Base-by-base conservation (phyloP, 352 stramenopile genomes). In the Phytophthora parvispora region DNA sequence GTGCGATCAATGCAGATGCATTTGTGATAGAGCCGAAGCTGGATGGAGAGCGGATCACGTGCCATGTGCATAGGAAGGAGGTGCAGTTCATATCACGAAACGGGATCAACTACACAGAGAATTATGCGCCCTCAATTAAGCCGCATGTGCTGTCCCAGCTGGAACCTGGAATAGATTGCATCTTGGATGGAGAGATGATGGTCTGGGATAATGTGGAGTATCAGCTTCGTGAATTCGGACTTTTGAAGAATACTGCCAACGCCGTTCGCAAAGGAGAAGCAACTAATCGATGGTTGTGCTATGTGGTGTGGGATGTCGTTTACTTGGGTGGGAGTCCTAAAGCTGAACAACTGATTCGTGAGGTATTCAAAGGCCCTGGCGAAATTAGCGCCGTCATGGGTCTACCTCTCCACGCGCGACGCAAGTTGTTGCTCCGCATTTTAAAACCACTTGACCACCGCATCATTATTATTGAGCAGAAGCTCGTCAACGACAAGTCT, bases 141-240 rank as follows among this genome's bases (percentile, higher is more conserved):
- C 81, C 87, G 12, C 78, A 94, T 53, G 66, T 97, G 29, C 54
- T 87, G 34, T 81, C 77, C 0, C 88, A 97, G 57, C 32, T 97
- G 20, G 64, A 83, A 15, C 45, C 63, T 31, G 83, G 78, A 13
- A 69, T 93, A 15, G 80, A 95, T 65, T 89, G 79, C 42, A 95
- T 97, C 31, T 72, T 97, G 10, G 90, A 97, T 43, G 90, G 90
- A 43, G 90, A 97, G 48, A 95, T 97, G 88, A 93, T 97, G 83
- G 87, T 96, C 6, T 95, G 90, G 88, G 90, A 95, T 66, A 95
- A 93, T 62, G 24, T 84, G 15, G 86, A 93, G 62, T 94, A 92
- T 70, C 75, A 72, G 0, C 63, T 93, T 43, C 81, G 82, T 43
- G 86, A 94, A 69, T 96, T 96, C 72, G 87, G 89, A 1, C 68